phyloP scores from a whole-genome alignment of 2,329 filamentous ascomycete genomes.

The Geosmithia morbida region DNA sequence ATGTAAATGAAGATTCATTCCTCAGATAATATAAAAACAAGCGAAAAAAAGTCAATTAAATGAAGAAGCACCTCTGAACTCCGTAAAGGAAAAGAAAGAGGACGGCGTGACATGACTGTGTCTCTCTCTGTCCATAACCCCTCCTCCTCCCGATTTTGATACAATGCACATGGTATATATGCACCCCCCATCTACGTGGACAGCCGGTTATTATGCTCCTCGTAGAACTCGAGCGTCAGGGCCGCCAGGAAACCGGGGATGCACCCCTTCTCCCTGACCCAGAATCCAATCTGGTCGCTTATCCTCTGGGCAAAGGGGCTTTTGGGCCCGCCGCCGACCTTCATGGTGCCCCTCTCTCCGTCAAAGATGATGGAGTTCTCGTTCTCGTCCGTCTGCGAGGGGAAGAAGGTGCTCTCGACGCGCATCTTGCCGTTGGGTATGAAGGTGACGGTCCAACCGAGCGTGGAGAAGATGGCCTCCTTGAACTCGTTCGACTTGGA shows the following conservation, averaged over 20 bases:
- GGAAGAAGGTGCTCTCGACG: slow-evolving; percentile 74
- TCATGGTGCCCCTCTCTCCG: slow-evolving; percentile 93
- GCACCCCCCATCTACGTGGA: neutral
- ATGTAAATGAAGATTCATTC: too few species aligned
- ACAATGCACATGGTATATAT: too few species aligned
- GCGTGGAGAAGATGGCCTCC: slow-evolving; percentile 78
- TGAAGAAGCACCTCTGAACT: too few species aligned
- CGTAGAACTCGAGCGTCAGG: slow-evolving; percentile 85
- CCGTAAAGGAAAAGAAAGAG: too few species aligned
- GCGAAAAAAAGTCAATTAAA: too few species aligned
- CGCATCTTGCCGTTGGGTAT: slow-evolving; percentile 94
- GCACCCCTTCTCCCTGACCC: slow-evolving; percentile 86
- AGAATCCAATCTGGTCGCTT: slow-evolving; percentile 77
- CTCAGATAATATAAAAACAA: too few species aligned
- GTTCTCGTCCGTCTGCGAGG: slow-evolving; percentile 52
- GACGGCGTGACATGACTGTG: too few species aligned
- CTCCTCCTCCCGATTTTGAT: too few species aligned
- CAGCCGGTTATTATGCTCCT: slow-evolving; percentile 32
- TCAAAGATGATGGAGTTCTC: slow-evolving; percentile 73
- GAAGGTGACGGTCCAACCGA: slow-evolving; percentile 92
- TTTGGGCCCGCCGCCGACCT: slow-evolving; percentile 79
- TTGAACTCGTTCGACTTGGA: slow-evolving; percentile 90
- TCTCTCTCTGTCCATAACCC: too few species aligned
- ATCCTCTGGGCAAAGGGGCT: slow-evolving; percentile 81
- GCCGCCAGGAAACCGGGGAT: slow-evolving; percentile 89